Evolutionary conservation across 2,329 filamentous ascomycete genomes (phyloP).

Genomic region (Pyrenophora seminiperda): DNA sequence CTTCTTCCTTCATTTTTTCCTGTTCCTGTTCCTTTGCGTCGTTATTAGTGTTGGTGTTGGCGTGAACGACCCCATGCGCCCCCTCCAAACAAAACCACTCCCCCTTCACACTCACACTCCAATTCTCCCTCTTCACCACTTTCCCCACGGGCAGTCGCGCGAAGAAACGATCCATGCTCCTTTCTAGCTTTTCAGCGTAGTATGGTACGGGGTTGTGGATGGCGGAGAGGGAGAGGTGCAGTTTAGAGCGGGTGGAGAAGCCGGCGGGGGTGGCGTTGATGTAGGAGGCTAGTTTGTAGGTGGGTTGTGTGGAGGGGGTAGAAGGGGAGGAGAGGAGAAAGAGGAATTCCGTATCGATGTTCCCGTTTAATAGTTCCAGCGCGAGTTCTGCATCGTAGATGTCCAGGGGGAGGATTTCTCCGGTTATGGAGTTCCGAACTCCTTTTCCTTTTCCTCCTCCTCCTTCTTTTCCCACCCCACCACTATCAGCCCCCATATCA

Average conservation of each 20-base stretch:
- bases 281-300: slow-evolving; percentile 63
- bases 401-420: slow-evolving; percentile 49
- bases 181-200: slow-evolving; percentile 62
- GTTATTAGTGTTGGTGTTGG: slow-evolving; percentile 29
- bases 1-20: no score
- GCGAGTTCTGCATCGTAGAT: slow-evolving; percentile 46
- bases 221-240: slow-evolving; percentile 57
- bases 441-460: slow-evolving; percentile 22
- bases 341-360: slow-evolving; percentile 66
- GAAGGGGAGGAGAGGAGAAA: slow-evolving; percentile 50
- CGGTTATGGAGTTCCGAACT: slow-evolving; percentile 54
- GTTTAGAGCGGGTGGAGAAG: slow-evolving; percentile 62
- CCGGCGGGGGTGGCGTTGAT: slow-evolving; percentile 62
- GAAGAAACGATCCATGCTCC: slow-evolving; percentile 68
- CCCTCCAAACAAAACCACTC: slow-evolving; percentile 50
- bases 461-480: slow-evolving; percentile 18
- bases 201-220: slow-evolving; percentile 66
- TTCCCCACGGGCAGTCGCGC: slow-evolving; percentile 58
- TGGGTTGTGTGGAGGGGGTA: slow-evolving; percentile 36
- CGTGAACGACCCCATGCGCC: slow-evolving; percentile 52
- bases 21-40: slow-evolving; percentile 26
- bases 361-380: slow-evolving; percentile 56
- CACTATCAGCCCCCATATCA: no score
- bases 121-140: slow-evolving; percentile 62
- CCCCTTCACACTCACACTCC: slow-evolving; percentile 53